These are phyloP conservation scores for Sapria himalayana DNA, from an alignment of 345 rosid species.

Conservation along the genomic window DNA sequence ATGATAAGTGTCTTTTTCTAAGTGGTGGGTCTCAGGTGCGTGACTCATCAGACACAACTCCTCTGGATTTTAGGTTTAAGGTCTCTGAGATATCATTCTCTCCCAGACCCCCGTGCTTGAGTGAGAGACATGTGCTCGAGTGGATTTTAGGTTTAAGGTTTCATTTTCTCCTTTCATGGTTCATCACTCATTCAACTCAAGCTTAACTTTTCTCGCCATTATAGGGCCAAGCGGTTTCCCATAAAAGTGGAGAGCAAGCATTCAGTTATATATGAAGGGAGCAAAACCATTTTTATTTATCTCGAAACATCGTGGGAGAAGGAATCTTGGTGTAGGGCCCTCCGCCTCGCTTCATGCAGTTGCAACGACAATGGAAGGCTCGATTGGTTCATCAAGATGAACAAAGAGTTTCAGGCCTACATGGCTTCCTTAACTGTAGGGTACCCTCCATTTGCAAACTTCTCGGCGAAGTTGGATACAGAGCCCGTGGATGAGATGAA, in stretches of 20 bases:
- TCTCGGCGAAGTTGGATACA: constrained; percentile 22
- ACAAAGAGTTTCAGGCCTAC: constrained; percentile 36
- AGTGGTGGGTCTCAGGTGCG: too few species aligned
- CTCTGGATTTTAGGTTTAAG: too few species aligned
- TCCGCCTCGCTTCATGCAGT: constrained; percentile 81
- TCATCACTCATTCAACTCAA: too few species aligned
- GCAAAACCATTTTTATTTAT: constrained; percentile 41
- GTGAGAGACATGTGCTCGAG: too few species aligned
- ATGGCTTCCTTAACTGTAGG: constrained; percentile 35
- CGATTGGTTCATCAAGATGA: constrained; percentile 36
- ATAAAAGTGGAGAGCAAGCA: constrained; percentile 52
- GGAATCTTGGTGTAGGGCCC: constrained; percentile 96
- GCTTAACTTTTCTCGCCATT: too few species aligned
- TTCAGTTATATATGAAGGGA: constrained; percentile 38
- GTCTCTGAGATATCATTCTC: too few species aligned
- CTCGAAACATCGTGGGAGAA: constrained; percentile 95
- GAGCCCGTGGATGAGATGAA: constrained; percentile 32
- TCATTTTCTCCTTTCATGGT: too few species aligned
- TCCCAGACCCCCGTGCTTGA: too few species aligned
- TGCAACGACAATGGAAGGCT: constrained; percentile 30
- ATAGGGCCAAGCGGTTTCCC: constrained; percentile 89
- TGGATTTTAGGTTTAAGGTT: too few species aligned
- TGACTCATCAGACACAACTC: too few species aligned
- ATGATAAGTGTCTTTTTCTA: too few species aligned
- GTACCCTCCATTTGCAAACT: constrained; percentile 63